These are phyloP conservation scores for Scedosporium apiospermum DNA, from an alignment of 2,329 filamentous ascomycete genomes.

Conservation along the genomic window DNA sequence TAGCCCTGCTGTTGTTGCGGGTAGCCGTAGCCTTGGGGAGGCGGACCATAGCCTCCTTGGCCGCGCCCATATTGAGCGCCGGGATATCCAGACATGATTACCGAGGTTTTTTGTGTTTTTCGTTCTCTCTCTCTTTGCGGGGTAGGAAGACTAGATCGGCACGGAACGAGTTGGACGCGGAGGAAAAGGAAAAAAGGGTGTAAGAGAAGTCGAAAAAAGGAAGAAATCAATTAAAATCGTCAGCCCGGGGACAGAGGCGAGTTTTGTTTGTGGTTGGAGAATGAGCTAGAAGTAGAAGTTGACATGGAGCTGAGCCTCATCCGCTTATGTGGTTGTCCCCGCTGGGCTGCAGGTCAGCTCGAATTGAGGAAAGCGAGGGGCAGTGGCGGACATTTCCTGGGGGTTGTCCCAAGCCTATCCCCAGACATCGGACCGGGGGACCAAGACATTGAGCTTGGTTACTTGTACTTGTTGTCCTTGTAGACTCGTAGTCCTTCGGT, in stretches of 20 bases:
- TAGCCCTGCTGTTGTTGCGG: background rate
- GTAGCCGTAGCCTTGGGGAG: constrained; percentile 2
- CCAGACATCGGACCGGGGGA: background rate
- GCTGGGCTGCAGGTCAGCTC: background rate
- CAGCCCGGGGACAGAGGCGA: background rate
- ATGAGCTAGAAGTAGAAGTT: background rate
- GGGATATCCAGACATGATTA: constrained; percentile 7
- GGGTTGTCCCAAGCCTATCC: background rate
- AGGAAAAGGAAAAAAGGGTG: background rate
- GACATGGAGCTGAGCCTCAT: background rate
- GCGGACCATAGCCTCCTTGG: background rate
- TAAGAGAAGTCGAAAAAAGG: background rate
- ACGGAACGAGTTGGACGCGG: background rate
- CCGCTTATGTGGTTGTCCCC: background rate
- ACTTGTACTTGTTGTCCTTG: too few species aligned
- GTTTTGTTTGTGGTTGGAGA: background rate
- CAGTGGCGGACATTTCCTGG: background rate
- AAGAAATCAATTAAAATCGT: background rate
- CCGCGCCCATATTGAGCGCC: background rate
- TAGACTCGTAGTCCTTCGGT: too few species aligned
- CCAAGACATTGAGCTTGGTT: background rate
- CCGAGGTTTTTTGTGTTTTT: background rate
- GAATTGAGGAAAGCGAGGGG: background rate
- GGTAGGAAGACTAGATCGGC: background rate
- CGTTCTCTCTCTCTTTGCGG: background rate